Evolutionary conservation across 805 yeast species (phyloP).

Genomic region (Saturnispora besseyi): DNA sequence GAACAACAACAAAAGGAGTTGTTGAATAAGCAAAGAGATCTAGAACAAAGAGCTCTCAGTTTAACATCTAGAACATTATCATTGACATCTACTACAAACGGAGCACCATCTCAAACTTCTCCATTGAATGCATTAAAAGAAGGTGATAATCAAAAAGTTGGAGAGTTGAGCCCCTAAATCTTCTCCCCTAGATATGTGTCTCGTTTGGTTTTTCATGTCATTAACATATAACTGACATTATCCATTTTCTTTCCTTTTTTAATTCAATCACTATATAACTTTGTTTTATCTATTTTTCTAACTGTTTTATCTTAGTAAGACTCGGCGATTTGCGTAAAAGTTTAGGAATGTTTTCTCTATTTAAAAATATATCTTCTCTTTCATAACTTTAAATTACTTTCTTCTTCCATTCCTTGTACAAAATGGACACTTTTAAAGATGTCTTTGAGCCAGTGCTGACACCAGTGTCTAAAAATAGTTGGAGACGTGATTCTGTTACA

Average conservation of each 20-base stretch:
- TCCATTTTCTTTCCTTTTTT: background rate
- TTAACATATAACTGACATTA: background rate
- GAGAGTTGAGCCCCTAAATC: slow-evolving; percentile 14
- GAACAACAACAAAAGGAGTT: slow-evolving; percentile 15
- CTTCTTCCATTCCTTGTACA: background rate
- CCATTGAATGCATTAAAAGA: slow-evolving; percentile 7
- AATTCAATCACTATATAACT: background rate
- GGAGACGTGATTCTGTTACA: background rate
- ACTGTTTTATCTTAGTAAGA: background rate
- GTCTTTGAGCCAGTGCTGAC: background rate
- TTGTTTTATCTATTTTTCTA: background rate
- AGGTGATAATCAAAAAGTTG: slow-evolving; percentile 16
- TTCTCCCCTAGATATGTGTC: background rate
- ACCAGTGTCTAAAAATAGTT: background rate
- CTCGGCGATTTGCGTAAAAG: slow-evolving; percentile 2
- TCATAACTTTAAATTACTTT: background rate
- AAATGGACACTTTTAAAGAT: background rate
- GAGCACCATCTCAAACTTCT: background rate
- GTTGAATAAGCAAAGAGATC: slow-evolving; percentile 12
- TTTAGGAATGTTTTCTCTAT: background rate
- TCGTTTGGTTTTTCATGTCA: background rate
- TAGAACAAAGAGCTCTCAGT: slow-evolving; percentile 13
- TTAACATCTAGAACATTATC: slow-evolving; percentile 9
- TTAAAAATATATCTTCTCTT: background rate
- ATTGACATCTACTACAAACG: slow-evolving; percentile 4